Evolutionary conservation across 305 asterid species (phyloP), one percentile per base, ranked within the genome.

Genomic region (Fraxinus floribunda): DNA sequence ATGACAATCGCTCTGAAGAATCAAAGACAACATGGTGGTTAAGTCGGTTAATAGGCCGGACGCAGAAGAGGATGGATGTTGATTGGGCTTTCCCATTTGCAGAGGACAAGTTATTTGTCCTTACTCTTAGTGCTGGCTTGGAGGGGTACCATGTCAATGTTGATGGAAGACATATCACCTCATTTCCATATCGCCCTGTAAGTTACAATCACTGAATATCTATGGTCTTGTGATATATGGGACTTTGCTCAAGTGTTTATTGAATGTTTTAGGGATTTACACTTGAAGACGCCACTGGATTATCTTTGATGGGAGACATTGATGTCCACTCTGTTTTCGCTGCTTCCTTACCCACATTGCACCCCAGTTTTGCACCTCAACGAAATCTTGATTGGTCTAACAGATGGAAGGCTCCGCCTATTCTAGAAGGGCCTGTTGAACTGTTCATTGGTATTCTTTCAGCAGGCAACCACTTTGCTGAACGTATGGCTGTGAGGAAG

Each of bases 391-490:
- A 93, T 38, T 83, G 92, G 89, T 88, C 97, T 49, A 89, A 84
- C 39, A 86, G 72, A 88, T 93, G 97, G 98, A 93, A 84, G 88
- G 92, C 97, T 32, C 95, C 97, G 24, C 91, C 91, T 62, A 85
- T 90, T 85, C 90, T 86, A 32, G 86, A 88, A 2, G 87, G 85
- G 60, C 89, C 92, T 0, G 91, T 91, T 26, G 95, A 92, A 83
- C 81, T 93, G 39, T 93, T 93, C 89, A 90, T 93, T 30, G 98
- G 98, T 20, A 82, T 93, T 88, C 95, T 93, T 80, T 93, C 98
- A 30, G 97, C 98, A 8, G 98, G 97, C 44, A 93, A 91, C 84
- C 98, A 93, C 88, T 93, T 93, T 85, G 95, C 94, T 7, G 98
- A 93, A 87, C 85, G 98, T 15, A 93, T 93, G 98, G 98, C 95